Conservation (phyloP, 148 eudicot genomes). For the Heliamphora exappendiculata region DNA sequence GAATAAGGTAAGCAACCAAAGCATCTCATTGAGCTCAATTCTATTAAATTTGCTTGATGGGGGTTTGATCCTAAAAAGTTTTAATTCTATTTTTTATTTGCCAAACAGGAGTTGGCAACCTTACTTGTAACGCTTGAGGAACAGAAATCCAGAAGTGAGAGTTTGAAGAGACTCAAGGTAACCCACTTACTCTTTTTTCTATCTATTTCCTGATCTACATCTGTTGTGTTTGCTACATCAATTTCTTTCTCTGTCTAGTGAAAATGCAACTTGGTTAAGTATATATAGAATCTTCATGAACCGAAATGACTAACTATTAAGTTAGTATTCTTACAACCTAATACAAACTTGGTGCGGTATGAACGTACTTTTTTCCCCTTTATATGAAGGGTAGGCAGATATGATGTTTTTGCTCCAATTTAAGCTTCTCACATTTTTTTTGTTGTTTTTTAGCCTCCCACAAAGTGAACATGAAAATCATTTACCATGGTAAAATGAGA, state of each 20-base stretch:
- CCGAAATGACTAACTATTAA: not conserved
- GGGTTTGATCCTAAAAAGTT: not conserved
- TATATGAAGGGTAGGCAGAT: not conserved
- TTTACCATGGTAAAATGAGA: not conserved
- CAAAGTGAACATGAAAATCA: no score
- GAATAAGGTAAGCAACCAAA: constrained; percentile 32
- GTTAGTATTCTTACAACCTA: not conserved
- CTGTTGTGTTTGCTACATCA: not conserved
- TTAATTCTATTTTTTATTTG: not conserved
- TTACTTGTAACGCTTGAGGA: constrained; percentile 33
- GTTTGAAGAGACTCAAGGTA: constrained; percentile 63
- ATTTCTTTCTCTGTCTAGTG: not conserved
- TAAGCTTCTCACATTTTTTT: no score
- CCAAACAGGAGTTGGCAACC: constrained; percentile 40
- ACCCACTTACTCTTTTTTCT: not conserved
- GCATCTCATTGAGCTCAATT: not conserved
- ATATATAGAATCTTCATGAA: not conserved
- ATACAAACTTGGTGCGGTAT: not conserved
- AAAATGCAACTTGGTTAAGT: not conserved
- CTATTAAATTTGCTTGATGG: not conserved
- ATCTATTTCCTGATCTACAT: not conserved
- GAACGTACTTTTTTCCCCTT: no score
- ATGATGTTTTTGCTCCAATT: no score
- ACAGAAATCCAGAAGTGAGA: constrained; percentile 40
- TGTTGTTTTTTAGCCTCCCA: no score